Evolutionary conservation across 352 stramenopile species (phyloP).

Genomic region (Phytopythium oedochilum): DNA sequence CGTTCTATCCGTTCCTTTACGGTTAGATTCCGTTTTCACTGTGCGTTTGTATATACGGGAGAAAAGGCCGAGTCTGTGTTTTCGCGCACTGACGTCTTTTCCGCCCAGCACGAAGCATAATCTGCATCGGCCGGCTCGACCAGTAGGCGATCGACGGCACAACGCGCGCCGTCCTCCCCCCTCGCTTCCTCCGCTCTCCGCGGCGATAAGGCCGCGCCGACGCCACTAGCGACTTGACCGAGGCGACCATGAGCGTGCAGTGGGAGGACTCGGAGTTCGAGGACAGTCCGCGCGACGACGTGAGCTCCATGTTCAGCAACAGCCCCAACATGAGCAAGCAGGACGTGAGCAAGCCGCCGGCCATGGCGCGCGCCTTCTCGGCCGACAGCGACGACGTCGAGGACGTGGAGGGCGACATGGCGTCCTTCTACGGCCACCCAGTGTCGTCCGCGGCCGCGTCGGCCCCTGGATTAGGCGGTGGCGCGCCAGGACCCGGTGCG

Average conservation of each 20-base stretch:
- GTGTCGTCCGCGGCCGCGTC: not conserved
- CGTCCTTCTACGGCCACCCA: constrained; percentile 31
- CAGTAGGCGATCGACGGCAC: not conserved
- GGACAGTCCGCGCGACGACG: constrained; percentile 61
- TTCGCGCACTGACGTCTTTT: constrained; percentile 3
- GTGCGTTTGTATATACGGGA: not conserved
- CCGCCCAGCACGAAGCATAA: too few relatives aligned
- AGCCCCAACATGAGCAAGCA: constrained; percentile 37
- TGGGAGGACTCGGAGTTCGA: constrained; percentile 76
- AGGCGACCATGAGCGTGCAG: constrained; percentile 23
- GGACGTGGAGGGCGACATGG: constrained; percentile 28
- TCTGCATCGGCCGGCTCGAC: too few relatives aligned
- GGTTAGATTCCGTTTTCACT: not conserved
- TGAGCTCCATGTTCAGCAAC: constrained; percentile 70
- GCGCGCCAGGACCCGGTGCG: too few relatives aligned
- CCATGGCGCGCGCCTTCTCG: constrained; percentile 33
- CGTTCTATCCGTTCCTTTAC: not conserved
- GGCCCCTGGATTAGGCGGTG: too few relatives aligned
- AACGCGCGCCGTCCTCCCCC: not conserved
- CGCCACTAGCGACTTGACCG: too few relatives aligned
- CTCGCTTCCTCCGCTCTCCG: too few relatives aligned
- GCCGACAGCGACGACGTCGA: constrained; percentile 36
- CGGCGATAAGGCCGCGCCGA: too few relatives aligned
- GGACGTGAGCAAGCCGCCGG: too few relatives aligned
- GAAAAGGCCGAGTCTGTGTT: not conserved